Percentiles rank a stretch among this genome's conserved stretches.
phyloP scores from a whole-genome alignment of 2,329 filamentous ascomycete species.

The Trichophyton equinum region DNA sequence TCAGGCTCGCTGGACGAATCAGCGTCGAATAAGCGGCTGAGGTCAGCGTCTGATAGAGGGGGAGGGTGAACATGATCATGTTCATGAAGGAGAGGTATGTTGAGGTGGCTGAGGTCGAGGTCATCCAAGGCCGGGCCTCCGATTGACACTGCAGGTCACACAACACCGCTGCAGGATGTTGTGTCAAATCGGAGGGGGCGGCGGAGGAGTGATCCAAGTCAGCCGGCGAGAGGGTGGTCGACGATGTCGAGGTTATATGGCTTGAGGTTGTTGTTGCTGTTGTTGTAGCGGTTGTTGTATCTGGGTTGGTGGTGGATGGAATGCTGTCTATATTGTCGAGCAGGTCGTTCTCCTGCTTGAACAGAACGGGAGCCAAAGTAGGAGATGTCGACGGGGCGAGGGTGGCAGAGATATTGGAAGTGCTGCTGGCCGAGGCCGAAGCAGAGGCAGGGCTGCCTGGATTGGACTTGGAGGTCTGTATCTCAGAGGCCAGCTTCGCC shows the following conservation, averaged over 20 bases:
- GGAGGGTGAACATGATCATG: constrained; percentile 39
- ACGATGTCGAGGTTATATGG: constrained; percentile 26
- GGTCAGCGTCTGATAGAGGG: constrained; percentile 57
- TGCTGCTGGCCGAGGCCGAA: not conserved
- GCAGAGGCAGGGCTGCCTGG: not conserved
- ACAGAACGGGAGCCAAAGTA: constrained; percentile 29
- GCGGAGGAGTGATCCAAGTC: constrained; percentile 29
- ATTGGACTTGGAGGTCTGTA: constrained; percentile 28
- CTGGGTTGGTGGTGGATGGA: constrained; percentile 11
- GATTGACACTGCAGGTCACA: constrained; percentile 99
- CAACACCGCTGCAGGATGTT: constrained; percentile 99
- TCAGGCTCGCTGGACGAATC: constrained; percentile 57
- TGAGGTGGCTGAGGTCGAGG: constrained; percentile 32
- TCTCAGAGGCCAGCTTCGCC: constrained; percentile 37
- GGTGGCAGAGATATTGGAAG: constrained; percentile 19
- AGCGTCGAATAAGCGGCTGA: constrained; percentile 48
- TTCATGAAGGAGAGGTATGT: constrained; percentile 41
- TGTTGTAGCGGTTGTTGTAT: not conserved
- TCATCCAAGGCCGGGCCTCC: constrained; percentile 39
- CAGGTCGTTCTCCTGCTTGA: constrained; percentile 35
- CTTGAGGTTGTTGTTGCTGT: not conserved
- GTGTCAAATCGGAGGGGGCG: constrained; percentile 76
- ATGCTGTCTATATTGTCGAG: constrained; percentile 25
- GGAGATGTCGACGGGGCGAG: constrained; percentile 26
- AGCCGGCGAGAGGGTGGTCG: constrained; percentile 27